These are phyloP conservation scores for Gossypium herbaceum DNA, from an alignment of 345 rosid genomes.

Conservation along the genomic window DNA sequence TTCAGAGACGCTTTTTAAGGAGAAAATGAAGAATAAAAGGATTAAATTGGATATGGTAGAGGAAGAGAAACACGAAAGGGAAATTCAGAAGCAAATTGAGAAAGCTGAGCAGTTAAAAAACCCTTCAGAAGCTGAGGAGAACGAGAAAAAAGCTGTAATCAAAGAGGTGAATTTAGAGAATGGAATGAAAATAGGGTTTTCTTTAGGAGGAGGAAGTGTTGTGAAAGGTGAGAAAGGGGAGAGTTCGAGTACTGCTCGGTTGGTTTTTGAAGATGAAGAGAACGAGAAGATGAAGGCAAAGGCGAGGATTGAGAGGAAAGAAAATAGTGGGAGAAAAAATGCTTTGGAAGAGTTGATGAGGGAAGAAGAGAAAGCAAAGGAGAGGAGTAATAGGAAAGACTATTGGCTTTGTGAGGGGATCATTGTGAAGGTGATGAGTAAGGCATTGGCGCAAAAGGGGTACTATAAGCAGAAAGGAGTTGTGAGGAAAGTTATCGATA, in stretches of 20 bases:
- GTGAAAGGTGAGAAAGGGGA: constrained; percentile 45
- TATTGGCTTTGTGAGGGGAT: constrained; percentile 88
- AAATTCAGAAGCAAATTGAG: constrained; percentile 76
- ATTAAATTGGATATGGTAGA: constrained; percentile 67
- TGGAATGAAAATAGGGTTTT: constrained; percentile 70
- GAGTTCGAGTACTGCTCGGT: constrained; percentile 26
- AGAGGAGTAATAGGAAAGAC: constrained; percentile 75
- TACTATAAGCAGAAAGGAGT: constrained; percentile 89
- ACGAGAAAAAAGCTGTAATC: constrained; percentile 5
- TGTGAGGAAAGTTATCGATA: constrained; percentile 77
- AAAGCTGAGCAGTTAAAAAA: constrained; percentile 45
- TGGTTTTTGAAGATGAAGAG: constrained; percentile 60
- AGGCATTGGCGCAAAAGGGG: constrained; percentile 68
- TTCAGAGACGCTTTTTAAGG: constrained; percentile 77
- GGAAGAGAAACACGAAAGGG: constrained; percentile 91
- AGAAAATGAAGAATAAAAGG: constrained; percentile 81
- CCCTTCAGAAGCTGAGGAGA: constrained; percentile 17
- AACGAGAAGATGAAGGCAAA: constrained; percentile 29
- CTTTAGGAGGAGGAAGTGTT: constrained; percentile 35
- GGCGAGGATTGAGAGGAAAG: constrained; percentile 32
- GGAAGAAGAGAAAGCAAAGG: constrained; percentile 83
- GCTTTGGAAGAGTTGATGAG: constrained; percentile 88
- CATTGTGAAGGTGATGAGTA: constrained; percentile 87
- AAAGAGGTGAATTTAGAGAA: constrained; percentile 51
- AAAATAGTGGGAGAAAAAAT: constrained; percentile 33